Evolutionary conservation across 2,329 filamentous ascomycete species (phyloP), one percentile per base, ranked within the genome.

Genomic region (Cladophialophora immunda): DNA sequence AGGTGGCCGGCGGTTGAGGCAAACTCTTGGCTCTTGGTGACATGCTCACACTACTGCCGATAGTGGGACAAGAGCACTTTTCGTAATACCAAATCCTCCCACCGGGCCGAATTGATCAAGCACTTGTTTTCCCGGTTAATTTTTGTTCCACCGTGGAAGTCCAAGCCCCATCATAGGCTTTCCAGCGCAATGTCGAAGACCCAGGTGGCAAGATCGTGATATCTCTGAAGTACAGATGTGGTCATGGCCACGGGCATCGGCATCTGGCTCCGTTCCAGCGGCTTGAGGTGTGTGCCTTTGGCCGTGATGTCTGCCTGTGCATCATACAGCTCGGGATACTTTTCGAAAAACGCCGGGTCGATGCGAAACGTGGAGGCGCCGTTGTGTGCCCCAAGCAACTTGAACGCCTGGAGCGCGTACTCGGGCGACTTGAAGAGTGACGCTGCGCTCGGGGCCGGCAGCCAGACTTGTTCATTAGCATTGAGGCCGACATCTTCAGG

Each of bases 321-420:
- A 41, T 62, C 60, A 25, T 32, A 61, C 25, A 65, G 50, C 27
- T 61, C 56, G 4, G 62, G 62, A 22, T 65, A 54, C 34, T 65
- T 65, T 59, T 65, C 56, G 29, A 65, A 65, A 30, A 65, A 65
- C 8, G 38, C 17, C 9, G 62, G 62, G 32, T 27, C 41, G 41
- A 65, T 41, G n/a, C 41, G 27, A 57, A 65, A 60, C 13, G 13
- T 4, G 4, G 47, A 56, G 7, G 50, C 6, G 2, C 50, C 47
- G 13, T 38, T 25, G 13, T 41, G 30, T 41, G 47, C 19, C 11
- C 27, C 30, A 22, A 65, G 41, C 6, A 32, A 11, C 30, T 61
- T 34, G 32, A 60, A 60, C 3, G 62, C 62, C 7, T 13, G 36
- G 8, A 54, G 7, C 7, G 62, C 62, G 19, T 38, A 59, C 15